phyloP scores from a whole-genome alignment of 2,329 filamentous ascomycete species.

The Paecilomyces sp. region DNA sequence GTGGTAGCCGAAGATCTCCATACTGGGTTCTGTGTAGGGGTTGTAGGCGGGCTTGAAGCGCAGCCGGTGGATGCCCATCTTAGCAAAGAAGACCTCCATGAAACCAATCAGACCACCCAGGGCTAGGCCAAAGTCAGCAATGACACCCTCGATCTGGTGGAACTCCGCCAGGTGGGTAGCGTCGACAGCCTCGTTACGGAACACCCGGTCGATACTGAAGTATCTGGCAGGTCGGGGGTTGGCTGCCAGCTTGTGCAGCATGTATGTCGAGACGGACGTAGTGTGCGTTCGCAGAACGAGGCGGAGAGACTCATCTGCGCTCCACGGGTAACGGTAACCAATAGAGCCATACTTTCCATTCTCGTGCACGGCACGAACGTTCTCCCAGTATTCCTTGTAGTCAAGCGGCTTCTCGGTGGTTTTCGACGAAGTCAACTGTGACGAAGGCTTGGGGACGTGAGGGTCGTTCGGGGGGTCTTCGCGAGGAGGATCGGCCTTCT shows the following conservation, averaged over 20 bases:
- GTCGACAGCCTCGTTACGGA: conserved; percentile 95
- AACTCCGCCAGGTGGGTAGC: conserved; percentile 96
- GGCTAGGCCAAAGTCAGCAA: conserved; percentile 90
- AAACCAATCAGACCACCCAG: conserved; percentile 89
- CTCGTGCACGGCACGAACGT: conserved; percentile 81
- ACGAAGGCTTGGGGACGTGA: conserved; percentile 33
- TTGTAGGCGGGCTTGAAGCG: conserved; percentile 98
- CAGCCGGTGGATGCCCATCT: conserved; percentile 83
- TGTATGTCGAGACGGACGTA: conserved; percentile 82
- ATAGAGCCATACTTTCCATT: conserved; percentile 89
- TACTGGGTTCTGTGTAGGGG: conserved; percentile 88
- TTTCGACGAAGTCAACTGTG: conserved; percentile 37
- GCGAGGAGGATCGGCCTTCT: conserved; percentile 60
- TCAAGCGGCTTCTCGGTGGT: conserved; percentile 47
- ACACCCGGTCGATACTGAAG: conserved; percentile 97
- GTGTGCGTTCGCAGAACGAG: conserved; percentile 95
- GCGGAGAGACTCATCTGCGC: conserved; percentile 73
- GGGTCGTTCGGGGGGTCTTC: conserved; percentile 44
- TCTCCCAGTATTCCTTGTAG: conserved; percentile 82
- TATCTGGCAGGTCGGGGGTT: conserved; percentile 83
- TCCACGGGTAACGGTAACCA: conserved; percentile 94
- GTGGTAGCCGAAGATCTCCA: conserved; percentile 98
- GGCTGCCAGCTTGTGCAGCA: conserved; percentile 82
- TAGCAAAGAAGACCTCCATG: conserved; percentile 91
- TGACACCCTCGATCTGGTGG: conserved; percentile 97